These are phyloP conservation scores for Handroanthus guayacan DNA, from an alignment of 257 asterid species.

Conservation along the genomic window DNA sequence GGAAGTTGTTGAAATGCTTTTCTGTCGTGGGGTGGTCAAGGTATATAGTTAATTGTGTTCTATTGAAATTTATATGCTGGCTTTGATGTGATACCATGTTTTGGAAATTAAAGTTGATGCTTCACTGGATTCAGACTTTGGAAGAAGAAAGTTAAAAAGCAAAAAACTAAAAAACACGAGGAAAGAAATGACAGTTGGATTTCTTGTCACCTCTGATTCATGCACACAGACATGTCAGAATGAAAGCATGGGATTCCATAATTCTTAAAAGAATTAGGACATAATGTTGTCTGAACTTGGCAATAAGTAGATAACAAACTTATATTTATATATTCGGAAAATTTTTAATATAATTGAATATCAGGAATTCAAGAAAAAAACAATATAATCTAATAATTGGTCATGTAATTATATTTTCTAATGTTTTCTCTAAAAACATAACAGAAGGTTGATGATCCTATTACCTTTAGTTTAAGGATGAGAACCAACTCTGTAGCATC, in stretches of 20 bases:
- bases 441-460: background rate
- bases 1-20: slow-evolving; percentile 99
- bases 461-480: no score
- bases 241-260: background rate
- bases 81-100: slow-evolving; percentile 19
- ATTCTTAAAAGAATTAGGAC: background rate
- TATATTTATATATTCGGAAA: background rate
- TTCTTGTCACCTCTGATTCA: background rate
- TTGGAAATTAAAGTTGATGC: background rate
- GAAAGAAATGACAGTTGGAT: background rate
- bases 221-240: slow-evolving; percentile 6
- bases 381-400: background rate
- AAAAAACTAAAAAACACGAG: background rate
- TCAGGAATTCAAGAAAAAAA: background rate
- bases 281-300: slow-evolving; percentile 1
- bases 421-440: background rate
- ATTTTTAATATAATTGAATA: background rate
- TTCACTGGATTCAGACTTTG: slow-evolving; percentile 20
- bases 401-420: background rate
- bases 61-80: slow-evolving; percentile 6
- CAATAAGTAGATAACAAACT: background rate
- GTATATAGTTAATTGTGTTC: slow-evolving; percentile 44
- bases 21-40: slow-evolving; percentile 98
- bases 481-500: no score
- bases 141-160: background rate